Conservation (phyloP, 805 yeast genomes). For the Saccharomyces eubayanus region DNA sequence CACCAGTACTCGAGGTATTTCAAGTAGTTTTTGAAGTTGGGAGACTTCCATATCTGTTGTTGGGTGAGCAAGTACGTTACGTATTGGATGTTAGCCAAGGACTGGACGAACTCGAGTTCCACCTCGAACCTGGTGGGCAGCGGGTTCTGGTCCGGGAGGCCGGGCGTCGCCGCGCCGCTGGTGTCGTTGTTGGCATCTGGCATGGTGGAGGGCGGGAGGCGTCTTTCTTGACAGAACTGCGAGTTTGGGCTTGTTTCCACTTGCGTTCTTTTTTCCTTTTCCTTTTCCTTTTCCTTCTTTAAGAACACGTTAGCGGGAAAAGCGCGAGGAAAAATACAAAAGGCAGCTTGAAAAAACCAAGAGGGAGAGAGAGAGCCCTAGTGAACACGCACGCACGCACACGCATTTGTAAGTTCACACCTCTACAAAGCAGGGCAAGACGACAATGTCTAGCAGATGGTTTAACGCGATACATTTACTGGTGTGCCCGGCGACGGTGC, state of each 20-base stretch:
- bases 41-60: conserved; percentile 60
- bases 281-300: neutral
- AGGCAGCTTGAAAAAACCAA: neutral
- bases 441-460: neutral
- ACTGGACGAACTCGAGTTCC: conserved; percentile 68
- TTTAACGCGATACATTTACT: conserved; percentile 5
- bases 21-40: conserved; percentile 62
- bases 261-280: neutral
- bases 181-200: neutral
- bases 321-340: neutral
- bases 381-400: too few relatives aligned
- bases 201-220: neutral
- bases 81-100: conserved; percentile 83
- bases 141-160: neutral
- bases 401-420: too few relatives aligned
- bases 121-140: conserved; percentile 45
- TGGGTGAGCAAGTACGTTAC: conserved; percentile 74
- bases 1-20: conserved; percentile 82
- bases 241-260: neutral
- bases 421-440: neutral
- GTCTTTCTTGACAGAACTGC: neutral
- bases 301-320: neutral
- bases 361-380: neutral
- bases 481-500: conserved; percentile 37
- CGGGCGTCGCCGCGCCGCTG: neutral